phyloP scores from a whole-genome alignment of 192 early-diverging fungal genomes.

The Entomortierella lignicola region DNA sequence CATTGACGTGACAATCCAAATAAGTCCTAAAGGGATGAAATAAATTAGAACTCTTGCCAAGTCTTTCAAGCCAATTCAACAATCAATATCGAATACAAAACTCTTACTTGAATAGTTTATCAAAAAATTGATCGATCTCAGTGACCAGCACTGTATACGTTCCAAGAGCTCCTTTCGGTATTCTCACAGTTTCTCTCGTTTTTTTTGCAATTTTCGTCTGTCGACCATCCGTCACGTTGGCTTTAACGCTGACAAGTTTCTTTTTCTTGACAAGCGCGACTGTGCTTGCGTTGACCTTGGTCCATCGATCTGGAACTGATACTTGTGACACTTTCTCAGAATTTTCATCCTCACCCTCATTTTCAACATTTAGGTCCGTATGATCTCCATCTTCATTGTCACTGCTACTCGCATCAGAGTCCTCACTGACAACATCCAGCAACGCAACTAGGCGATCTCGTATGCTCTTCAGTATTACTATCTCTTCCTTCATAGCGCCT shows the following conservation, averaged over 20 bases:
- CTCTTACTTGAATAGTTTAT: constrained; percentile 57
- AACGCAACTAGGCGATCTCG: constrained; percentile 25
- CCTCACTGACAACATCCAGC: constrained; percentile 41
- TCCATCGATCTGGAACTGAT: not conserved
- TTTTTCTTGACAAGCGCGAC: constrained; percentile 29
- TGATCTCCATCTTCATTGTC: constrained; percentile 33
- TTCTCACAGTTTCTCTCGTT: constrained; percentile 52
- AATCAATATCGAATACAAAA: not conserved
- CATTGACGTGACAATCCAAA: constrained; percentile 67
- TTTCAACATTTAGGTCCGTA: not conserved
- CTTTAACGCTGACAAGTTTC: constrained; percentile 46
- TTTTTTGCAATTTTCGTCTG: constrained; percentile 58
- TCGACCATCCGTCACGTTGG: constrained; percentile 39
- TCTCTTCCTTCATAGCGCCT: constrained; percentile 18
- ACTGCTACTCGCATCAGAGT: constrained; percentile 37
- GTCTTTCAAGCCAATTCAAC: not conserved
- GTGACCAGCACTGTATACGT: constrained; percentile 44
- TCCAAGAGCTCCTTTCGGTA: constrained; percentile 53
- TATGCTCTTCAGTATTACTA: constrained; percentile 25
- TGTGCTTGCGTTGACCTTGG: not conserved
- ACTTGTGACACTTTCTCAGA: not conserved
- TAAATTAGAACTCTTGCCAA: no score
- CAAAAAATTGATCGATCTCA: constrained; percentile 35
- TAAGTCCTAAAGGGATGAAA: constrained; percentile 56
- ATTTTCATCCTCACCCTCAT: not conserved